These are phyloP conservation scores for Shiraia bambusicola DNA, from an alignment of 2,329 filamentous ascomycete genomes.

Conservation along the genomic window DNA sequence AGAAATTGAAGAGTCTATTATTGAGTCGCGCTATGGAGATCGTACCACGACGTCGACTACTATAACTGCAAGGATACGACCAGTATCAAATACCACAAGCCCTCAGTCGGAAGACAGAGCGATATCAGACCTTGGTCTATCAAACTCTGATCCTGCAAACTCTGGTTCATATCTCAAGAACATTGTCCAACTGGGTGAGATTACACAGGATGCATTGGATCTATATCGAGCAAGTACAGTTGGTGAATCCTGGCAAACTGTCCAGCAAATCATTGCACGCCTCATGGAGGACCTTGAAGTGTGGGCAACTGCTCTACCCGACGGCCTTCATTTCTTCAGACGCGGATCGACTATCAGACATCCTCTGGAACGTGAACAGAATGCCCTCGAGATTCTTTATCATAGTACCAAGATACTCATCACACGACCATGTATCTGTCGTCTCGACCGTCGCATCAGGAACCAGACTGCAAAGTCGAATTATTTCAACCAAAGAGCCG, in stretches of 20 bases:
- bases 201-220: constrained; percentile 34
- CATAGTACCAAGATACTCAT: constrained; percentile 37
- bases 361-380: constrained; percentile 13
- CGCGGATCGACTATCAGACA: not conserved
- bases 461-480: constrained; percentile 33
- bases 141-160: constrained; percentile 14
- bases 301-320: constrained; percentile 36
- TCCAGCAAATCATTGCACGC: constrained; percentile 34
- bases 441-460: constrained; percentile 33
- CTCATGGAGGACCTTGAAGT: constrained; percentile 34
- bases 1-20: constrained; percentile 19
- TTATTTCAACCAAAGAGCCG: constrained; percentile 35
- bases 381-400: constrained; percentile 23
- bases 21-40: constrained; percentile 15
- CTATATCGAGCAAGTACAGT: constrained; percentile 37
- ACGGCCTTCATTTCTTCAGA: constrained; percentile 19
- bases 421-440: constrained; percentile 44
- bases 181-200: constrained; percentile 24
- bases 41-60: not conserved
- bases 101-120: not conserved
- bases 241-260: constrained; percentile 36
- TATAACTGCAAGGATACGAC: not conserved
- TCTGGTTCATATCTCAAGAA: constrained; percentile 22
- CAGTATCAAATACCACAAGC: not conserved
- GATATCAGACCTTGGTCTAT: not conserved